Percentiles rank a stretch among this genome's conserved stretches.
Conservation (phyloP, 768 basidiomycete species). For the Boletus huronensis region DNA sequence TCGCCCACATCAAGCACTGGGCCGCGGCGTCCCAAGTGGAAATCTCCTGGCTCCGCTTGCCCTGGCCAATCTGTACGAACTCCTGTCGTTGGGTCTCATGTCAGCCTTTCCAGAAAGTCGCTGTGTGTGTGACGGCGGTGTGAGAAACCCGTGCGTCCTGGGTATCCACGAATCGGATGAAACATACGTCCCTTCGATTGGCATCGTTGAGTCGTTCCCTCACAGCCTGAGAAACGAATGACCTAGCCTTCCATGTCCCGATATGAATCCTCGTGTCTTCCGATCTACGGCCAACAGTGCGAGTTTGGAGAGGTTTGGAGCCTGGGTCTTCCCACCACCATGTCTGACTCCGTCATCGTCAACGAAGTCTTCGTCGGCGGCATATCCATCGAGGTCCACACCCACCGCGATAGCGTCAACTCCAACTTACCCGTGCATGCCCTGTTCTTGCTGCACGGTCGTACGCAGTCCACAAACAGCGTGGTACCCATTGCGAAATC, state of each 20-base stretch:
- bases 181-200: background rate
- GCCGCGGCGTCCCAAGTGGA: background rate
- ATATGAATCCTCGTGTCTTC: no score
- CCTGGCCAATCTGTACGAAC: background rate
- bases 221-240: no score
- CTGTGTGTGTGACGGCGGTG: background rate
- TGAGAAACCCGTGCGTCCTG: background rate
- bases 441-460: constrained; percentile 30
- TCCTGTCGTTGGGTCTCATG: no score
- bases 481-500: constrained; percentile 15
- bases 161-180: background rate
- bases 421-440: constrained; percentile 25
- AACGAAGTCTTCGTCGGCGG: constrained; percentile 23
- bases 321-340: no score
- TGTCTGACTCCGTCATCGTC: constrained; percentile 16
- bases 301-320: no score
- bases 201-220: no score
- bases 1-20: no score
- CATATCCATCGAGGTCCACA: constrained; percentile 25
- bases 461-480: constrained; percentile 9
- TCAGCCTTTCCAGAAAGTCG: no score
- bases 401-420: constrained; percentile 11
- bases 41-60: background rate
- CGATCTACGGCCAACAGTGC: no score
- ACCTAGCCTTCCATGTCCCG: no score